These are phyloP conservation scores for Candida caryicola DNA, from an alignment of 805 yeast genomes.

Conservation along the genomic window DNA sequence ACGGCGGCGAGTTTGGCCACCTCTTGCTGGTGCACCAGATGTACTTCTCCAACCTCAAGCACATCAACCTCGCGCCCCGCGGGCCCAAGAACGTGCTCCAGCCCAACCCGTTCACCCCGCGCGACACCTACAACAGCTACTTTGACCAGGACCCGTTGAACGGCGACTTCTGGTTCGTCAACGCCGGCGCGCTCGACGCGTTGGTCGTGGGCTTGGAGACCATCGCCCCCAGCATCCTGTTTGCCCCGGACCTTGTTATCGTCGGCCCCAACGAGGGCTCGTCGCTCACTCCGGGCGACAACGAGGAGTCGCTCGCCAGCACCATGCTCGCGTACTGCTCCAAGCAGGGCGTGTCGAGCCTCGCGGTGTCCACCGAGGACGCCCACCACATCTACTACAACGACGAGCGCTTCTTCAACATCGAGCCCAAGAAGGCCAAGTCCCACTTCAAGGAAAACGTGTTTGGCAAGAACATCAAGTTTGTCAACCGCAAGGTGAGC, in stretches of 20 bases:
- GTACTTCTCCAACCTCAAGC: constrained; percentile 19
- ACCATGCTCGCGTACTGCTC: constrained; percentile 18
- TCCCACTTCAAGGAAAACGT: constrained; percentile 18
- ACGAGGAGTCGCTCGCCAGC: constrained; percentile 2
- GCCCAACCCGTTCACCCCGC: background rate
- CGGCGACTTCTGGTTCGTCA: constrained; percentile 32
- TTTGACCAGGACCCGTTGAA: constrained; percentile 38
- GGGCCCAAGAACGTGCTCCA: constrained; percentile 15
- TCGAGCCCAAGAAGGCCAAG: constrained; percentile 9
- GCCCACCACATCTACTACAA: constrained; percentile 30
- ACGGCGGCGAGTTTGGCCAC: constrained; percentile 38
- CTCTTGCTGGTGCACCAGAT: constrained; percentile 29
- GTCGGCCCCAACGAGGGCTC: constrained; percentile 35
- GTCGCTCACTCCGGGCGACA: constrained; percentile 9
- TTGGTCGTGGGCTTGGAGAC: constrained; percentile 25
- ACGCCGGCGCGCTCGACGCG: constrained; percentile 23
- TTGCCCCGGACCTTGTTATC: constrained; percentile 31
- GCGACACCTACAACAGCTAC: constrained; percentile 4
- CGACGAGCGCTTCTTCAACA: constrained; percentile 28
- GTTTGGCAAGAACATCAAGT: constrained; percentile 21
- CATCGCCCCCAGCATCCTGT: constrained; percentile 23
- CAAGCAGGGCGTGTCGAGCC: constrained; percentile 16
- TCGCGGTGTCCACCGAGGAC: constrained; percentile 27
- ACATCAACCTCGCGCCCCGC: constrained; percentile 9
- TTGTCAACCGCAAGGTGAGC: constrained; percentile 22